Percentiles rank a stretch among this genome's conserved stretches.
Conservation (phyloP, 2,329 filamentous ascomycete species). For the Apiospora kogelbergensis region DNA sequence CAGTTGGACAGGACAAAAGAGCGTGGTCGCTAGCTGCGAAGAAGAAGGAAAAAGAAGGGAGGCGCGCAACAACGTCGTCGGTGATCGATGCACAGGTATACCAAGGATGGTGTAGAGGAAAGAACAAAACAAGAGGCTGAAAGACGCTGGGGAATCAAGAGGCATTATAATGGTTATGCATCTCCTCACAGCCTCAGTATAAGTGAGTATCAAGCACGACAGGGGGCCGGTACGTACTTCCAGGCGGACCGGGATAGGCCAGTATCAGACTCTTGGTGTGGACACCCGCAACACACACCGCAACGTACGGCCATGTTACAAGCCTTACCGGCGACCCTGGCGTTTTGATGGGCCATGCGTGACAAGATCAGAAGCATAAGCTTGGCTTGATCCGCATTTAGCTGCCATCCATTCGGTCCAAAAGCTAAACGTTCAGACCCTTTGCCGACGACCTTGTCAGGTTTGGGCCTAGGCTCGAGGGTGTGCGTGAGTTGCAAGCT, state of each 20-base stretch:
- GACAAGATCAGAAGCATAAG: conserved; percentile 35
- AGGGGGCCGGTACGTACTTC: conserved; percentile 9
- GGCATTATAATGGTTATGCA: conserved; percentile 37
- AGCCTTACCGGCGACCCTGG: conserved; percentile 24
- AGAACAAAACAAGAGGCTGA: conserved; percentile 38
- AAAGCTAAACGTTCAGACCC: conserved; percentile 7
- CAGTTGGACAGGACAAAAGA: conserved; percentile 49
- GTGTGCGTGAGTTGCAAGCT: neutral
- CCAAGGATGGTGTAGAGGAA: conserved; percentile 32
- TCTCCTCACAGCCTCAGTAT: conserved; percentile 14
- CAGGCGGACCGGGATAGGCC: conserved; percentile 12
- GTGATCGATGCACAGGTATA: conserved; percentile 27
- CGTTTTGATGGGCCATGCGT: conserved; percentile 32
- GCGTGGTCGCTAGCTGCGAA: conserved; percentile 42
- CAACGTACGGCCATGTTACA: conserved; percentile 41
- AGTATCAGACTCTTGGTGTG: conserved; percentile 28
- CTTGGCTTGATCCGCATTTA: conserved; percentile 33
- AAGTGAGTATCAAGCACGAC: conserved; percentile 3
- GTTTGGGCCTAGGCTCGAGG: neutral
- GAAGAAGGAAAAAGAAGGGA: conserved; percentile 37
- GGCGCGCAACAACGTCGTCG: conserved; percentile 34
- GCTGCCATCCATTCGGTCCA: conserved; percentile 21
- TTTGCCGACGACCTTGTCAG: neutral
- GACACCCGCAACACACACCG: conserved; percentile 25
- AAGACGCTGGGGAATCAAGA: conserved; percentile 24